Evolutionary conservation across 2,329 filamentous ascomycete genomes (phyloP).

Genomic region (Colletotrichum orchidophilum): DNA sequence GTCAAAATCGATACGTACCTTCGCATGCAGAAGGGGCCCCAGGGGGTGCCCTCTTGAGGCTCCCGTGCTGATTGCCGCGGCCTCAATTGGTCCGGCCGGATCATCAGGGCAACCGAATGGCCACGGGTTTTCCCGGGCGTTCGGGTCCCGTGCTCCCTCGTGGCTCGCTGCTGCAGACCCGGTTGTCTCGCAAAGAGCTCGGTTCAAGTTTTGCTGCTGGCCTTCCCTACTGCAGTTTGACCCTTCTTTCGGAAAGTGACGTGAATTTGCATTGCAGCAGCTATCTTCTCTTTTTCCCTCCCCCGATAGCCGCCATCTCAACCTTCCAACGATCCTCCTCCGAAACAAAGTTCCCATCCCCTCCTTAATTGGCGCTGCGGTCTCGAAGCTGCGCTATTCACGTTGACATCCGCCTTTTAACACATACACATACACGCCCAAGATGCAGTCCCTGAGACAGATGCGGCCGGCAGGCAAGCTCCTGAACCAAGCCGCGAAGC

Average conservation of each 20-base stretch:
- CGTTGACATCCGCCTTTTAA: no score
- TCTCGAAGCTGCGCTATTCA: conserved; percentile 23
- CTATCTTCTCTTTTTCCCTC: conserved; percentile 14
- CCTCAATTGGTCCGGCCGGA: conserved; percentile 21
- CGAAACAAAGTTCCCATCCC: background rate
- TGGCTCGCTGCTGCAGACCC: conserved; percentile 33
- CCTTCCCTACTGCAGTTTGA: conserved; percentile 13
- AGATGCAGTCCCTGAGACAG: conserved; percentile 88
- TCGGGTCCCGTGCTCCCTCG: conserved; percentile 17
- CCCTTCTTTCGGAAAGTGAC: conserved; percentile 35
- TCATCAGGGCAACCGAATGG: background rate
- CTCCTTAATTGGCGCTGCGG: conserved; percentile 13
- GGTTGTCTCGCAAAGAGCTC: conserved; percentile 34
- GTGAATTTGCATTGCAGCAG: conserved; percentile 32
- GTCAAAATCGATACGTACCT: background rate
- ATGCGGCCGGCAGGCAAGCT: conserved; percentile 73
- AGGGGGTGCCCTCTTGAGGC: background rate
- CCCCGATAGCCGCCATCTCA: conserved; percentile 12
- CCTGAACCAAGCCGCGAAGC: conserved; percentile 71
- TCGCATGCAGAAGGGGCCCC: background rate
- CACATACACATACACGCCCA: conserved; percentile 42
- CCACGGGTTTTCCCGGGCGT: conserved; percentile 36
- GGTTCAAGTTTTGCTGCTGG: conserved; percentile 35
- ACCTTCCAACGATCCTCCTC: conserved; percentile 10
- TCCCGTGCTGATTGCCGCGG: conserved; percentile 17